These are phyloP conservation scores for Priceomyces carsonii DNA, from an alignment of 805 yeast species.

Conservation along the genomic window DNA sequence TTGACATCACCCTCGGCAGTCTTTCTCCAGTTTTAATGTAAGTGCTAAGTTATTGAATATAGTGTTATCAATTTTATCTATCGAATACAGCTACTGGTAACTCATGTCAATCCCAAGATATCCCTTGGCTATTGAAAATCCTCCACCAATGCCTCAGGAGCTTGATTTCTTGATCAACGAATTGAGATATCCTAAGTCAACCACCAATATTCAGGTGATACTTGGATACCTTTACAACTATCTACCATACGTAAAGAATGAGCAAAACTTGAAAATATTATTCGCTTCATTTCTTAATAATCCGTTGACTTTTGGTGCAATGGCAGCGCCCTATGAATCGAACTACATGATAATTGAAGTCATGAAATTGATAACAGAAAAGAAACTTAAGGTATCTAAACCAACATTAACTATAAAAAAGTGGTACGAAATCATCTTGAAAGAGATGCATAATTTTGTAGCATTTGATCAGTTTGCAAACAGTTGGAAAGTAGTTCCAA, in stretches of 20 bases:
- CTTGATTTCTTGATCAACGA: constrained; percentile 50
- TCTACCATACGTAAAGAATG: constrained; percentile 49
- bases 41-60: no score
- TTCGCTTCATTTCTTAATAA: constrained; percentile 46
- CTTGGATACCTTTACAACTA: constrained; percentile 53
- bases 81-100: no score
- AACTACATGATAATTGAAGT: constrained; percentile 47
- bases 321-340: constrained; percentile 24
- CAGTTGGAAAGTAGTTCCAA: constrained; percentile 50
- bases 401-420: constrained; percentile 48
- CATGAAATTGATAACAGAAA: constrained; percentile 45
- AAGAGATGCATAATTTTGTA: constrained; percentile 34
- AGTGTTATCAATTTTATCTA: no score
- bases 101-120: no score
- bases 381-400: constrained; percentile 46
- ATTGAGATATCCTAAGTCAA: constrained; percentile 38
- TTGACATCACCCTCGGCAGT: no score
- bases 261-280: constrained; percentile 45
- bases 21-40: no score
- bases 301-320: constrained; percentile 31
- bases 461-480: constrained; percentile 26
- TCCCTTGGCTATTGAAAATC: no score
- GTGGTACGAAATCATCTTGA: constrained; percentile 40
- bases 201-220: constrained; percentile 29
- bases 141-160: no score